A percentile compares a stretch with the other conserved stretches of the same genome.
Evolutionary conservation across 192 early-diverging fungal genomes (phyloP).

Genomic region (Umbelopsis sp.): DNA sequence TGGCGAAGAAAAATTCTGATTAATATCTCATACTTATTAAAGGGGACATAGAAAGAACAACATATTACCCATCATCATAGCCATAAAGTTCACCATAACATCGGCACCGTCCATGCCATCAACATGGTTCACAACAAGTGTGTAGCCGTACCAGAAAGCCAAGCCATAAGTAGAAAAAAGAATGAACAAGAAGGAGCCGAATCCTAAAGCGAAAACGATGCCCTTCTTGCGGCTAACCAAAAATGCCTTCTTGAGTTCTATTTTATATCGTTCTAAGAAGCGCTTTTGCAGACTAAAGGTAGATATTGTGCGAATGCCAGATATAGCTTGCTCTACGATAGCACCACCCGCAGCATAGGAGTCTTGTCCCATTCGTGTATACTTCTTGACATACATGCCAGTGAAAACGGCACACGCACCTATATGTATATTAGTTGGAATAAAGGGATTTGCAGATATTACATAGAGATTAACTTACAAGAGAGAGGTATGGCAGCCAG

Average conservation of each 20-base stretch:
- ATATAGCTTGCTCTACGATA: conserved; percentile 81
- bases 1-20: conserved; percentile 29
- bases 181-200: conserved; percentile 72
- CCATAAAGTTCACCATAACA: conserved; percentile 84
- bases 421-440: neutral
- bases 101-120: conserved; percentile 43
- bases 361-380: conserved; percentile 46
- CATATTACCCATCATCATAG: conserved; percentile 76
- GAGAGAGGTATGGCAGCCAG: conserved; percentile 74
- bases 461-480: conserved; percentile 27
- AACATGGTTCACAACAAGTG: conserved; percentile 43
- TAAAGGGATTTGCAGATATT: conserved; percentile 27
- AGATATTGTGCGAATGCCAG: conserved; percentile 80
- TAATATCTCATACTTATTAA: too few species aligned
- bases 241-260: conserved; percentile 64
- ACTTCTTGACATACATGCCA: conserved; percentile 44
- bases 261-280: conserved; percentile 61
- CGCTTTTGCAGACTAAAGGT: conserved; percentile 81
- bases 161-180: conserved; percentile 75
- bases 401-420: conserved; percentile 26
- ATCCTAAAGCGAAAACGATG: conserved; percentile 57
- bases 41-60: too few species aligned
- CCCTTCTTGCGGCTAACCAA: conserved; percentile 66
- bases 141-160: conserved; percentile 81
- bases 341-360: conserved; percentile 80